These are phyloP conservation scores for Neonectria coccinea DNA, from an alignment of 2,329 filamentous ascomycete genomes.

Conservation along the genomic window DNA sequence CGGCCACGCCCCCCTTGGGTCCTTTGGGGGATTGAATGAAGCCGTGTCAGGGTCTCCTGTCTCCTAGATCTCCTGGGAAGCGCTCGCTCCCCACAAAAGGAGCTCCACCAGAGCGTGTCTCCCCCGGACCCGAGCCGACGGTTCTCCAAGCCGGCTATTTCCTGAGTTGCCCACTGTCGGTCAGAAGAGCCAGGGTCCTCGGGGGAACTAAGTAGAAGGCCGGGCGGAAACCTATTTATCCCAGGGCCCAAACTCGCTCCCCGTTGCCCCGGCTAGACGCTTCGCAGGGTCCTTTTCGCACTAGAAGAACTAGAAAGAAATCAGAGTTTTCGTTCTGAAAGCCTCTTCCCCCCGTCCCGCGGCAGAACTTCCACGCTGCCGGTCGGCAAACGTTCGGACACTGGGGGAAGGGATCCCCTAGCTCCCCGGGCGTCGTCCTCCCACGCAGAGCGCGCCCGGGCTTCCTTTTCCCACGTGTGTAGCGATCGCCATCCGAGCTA, in stretches of 20 bases:
- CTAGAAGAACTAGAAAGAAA: conserved; percentile 22
- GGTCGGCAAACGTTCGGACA: conserved; percentile 11
- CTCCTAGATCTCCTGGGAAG: neutral
- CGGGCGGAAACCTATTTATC: conserved; percentile 28
- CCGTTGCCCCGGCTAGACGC: conserved; percentile 5
- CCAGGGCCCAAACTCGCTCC: neutral
- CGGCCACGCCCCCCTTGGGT: neutral
- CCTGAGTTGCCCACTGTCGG: conserved; percentile 23
- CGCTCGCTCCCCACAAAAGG: conserved; percentile 3
- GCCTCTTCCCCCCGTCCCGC: conserved; percentile 13
- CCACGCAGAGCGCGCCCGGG: conserved; percentile 1
- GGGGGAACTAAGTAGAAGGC: conserved; percentile 9
- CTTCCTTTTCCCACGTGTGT: conserved; percentile 5
- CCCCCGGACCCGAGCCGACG: conserved; percentile 39
- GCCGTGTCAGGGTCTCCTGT: neutral
- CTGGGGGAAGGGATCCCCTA: conserved; percentile 19
- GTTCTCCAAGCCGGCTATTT: conserved; percentile 34
- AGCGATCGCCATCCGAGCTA: neutral
- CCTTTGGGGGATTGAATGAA: neutral
- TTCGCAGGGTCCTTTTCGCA: neutral
- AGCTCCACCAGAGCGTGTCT: conserved; percentile 8
- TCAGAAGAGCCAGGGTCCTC: conserved; percentile 18
- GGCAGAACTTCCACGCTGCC: conserved; percentile 4
- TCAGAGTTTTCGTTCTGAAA: conserved; percentile 8
- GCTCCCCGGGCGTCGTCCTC: neutral